Conservation (phyloP, 2,329 filamentous ascomycete species). For the Penicillium thymicola region DNA sequence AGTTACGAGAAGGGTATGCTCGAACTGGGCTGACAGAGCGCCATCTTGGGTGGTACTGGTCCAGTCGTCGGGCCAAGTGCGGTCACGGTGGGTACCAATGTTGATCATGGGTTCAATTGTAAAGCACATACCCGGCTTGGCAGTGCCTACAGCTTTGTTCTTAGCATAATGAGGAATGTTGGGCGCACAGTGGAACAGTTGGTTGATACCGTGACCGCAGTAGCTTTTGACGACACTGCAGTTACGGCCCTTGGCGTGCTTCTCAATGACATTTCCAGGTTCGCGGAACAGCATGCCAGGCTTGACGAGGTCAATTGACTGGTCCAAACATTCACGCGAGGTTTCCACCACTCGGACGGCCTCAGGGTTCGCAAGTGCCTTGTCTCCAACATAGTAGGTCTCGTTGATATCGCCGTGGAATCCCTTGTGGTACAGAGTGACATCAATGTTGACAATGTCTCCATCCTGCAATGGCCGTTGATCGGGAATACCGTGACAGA, state of each 20-base stretch:
- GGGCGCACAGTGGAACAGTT: constrained; percentile 86
- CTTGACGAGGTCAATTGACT: constrained; percentile 87
- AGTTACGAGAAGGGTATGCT: constrained; percentile 80
- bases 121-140: constrained; percentile 96
- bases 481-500: constrained; percentile 97
- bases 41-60: constrained; percentile 92
- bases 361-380: constrained; percentile 77
- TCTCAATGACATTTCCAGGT: constrained; percentile 92
- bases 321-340: constrained; percentile 82
- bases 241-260: constrained; percentile 77
- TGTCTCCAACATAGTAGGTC: constrained; percentile 95
- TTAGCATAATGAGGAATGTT: constrained; percentile 97
- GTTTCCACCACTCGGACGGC: constrained; percentile 88
- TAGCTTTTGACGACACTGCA: constrained; percentile 95
- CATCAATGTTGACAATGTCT: constrained; percentile 96
- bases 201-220: constrained; percentile 93
- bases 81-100: constrained; percentile 82
- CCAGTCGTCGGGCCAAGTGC: constrained; percentile 99
- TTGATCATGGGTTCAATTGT: constrained; percentile 99
- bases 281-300: constrained; percentile 90
- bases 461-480: constrained; percentile 82
- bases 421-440: constrained; percentile 88
- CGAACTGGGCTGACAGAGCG: constrained; percentile 88
- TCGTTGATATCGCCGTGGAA: constrained; percentile 98
- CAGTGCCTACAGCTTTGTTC: constrained; percentile 93